Conservation (phyloP, 176 grass and related monocot genomes). For the Carex pumila region DNA sequence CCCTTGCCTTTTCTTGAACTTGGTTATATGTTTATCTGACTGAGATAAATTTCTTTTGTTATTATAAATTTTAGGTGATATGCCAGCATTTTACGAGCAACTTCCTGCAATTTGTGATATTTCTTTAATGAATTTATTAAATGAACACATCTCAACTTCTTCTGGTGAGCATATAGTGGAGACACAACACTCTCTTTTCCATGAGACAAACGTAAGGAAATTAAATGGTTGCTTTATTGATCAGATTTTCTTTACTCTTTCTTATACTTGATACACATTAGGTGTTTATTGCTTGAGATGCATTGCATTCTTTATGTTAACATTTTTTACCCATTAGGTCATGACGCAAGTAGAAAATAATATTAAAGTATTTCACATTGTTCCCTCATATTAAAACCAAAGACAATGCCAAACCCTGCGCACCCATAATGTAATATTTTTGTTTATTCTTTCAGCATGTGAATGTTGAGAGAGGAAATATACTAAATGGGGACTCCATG, state of each 20-base stretch:
- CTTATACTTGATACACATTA: too few species aligned
- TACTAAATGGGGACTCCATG: neutral
- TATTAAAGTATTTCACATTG: too few species aligned
- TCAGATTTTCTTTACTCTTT: too few species aligned
- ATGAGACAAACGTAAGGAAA: neutral
- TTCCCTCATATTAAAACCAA: too few species aligned
- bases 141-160: neutral
- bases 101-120: neutral
- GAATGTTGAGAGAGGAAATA: neutral
- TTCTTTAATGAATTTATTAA: neutral
- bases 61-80: too few species aligned
- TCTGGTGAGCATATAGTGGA: neutral
- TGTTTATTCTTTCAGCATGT: neutral
- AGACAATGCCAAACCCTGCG: too few species aligned
- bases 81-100: neutral
- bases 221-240: neutral
- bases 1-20: neutral
- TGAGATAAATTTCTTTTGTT: neutral
- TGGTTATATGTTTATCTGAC: neutral
- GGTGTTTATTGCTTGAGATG: too few species aligned
- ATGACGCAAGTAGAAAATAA: neutral
- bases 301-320: neutral
- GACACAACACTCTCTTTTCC: neutral
- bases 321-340: neutral
- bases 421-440: neutral